Evolutionary conservation across 225 moss, liverwort and hornwort genomes (phyloP).

Genomic region (Marchantia polymorpha): DNA sequence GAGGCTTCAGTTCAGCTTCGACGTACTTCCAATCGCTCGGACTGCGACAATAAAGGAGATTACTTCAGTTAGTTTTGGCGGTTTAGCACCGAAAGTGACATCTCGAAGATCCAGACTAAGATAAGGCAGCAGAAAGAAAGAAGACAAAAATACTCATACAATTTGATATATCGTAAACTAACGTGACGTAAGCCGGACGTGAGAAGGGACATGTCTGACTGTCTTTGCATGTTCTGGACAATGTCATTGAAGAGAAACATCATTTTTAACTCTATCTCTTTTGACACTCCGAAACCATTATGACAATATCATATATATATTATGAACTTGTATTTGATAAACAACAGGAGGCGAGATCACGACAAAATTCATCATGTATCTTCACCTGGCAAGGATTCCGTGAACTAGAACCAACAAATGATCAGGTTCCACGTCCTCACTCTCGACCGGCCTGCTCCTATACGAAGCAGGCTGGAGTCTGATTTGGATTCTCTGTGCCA

Average conservation of each 20-base stretch:
- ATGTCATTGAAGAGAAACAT: no score
- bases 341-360: background rate
- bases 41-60: constrained; percentile 32
- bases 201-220: no score
- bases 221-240: no score
- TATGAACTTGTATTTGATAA: background rate
- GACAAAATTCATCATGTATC: background rate
- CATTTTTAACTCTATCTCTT: no score
- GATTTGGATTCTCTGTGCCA: constrained; percentile 50
- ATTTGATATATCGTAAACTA: no score
- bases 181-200: no score
- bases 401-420: constrained; percentile 97
- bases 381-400: constrained; percentile 76
- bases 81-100: background rate
- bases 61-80: background rate
- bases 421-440: constrained; percentile 51
- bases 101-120: background rate
- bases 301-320: no score
- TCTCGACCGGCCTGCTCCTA: constrained; percentile 29
- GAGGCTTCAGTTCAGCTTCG: constrained; percentile 55
- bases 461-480: constrained; percentile 41
- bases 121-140: background rate
- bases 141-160: no score
- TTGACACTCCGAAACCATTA: no score
- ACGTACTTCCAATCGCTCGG: constrained; percentile 77